These are phyloP conservation scores for Scenedesmus sp. DNA, from an alignment of 163 green algal genomes.

Conservation along the genomic window DNA sequence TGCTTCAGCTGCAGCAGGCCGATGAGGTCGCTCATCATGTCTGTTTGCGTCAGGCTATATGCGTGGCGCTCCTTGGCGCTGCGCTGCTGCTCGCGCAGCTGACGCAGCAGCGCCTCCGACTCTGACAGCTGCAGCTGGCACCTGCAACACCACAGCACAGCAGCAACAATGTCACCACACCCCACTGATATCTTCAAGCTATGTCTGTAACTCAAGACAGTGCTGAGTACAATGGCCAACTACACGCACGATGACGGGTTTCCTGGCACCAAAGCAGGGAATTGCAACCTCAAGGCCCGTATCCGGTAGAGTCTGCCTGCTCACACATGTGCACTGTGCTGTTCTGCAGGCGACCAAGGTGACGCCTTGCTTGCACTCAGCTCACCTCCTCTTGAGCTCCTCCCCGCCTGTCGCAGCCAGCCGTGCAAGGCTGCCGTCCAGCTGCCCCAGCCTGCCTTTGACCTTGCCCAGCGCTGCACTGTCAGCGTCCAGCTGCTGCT, in stretches of 20 bases:
- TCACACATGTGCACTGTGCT: no score
- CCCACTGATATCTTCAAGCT: no score
- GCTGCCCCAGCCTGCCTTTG: background rate
- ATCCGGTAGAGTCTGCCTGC: no score
- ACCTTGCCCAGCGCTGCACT: background rate
- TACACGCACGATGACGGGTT: no score
- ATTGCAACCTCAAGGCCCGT: no score
- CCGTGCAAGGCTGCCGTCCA: slow-evolving; percentile 8
- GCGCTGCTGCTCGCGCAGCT: slow-evolving; percentile 59
- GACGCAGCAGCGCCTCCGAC: slow-evolving; percentile 57
- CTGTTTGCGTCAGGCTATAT: slow-evolving; percentile 65
- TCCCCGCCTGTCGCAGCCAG: slow-evolving; percentile 22
- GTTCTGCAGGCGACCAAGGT: no score
- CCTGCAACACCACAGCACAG: slow-evolving; percentile 30
- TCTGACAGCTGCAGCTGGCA: slow-evolving; percentile 62
- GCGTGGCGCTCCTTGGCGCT: slow-evolving; percentile 59
- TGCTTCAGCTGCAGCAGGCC: slow-evolving; percentile 67
- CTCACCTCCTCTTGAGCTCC: slow-evolving; percentile 38
- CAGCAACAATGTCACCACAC: background rate
- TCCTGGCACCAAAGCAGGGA: no score
- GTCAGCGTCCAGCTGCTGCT: background rate
- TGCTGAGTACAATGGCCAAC: no score
- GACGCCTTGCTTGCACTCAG: no score
- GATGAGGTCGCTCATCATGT: slow-evolving; percentile 72
- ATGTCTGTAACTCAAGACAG: no score